Evolutionary conservation across 164 flowering plant species (phyloP), one percentile per base, ranked within the genome.

Genomic region (Berberis thunbergii): DNA sequence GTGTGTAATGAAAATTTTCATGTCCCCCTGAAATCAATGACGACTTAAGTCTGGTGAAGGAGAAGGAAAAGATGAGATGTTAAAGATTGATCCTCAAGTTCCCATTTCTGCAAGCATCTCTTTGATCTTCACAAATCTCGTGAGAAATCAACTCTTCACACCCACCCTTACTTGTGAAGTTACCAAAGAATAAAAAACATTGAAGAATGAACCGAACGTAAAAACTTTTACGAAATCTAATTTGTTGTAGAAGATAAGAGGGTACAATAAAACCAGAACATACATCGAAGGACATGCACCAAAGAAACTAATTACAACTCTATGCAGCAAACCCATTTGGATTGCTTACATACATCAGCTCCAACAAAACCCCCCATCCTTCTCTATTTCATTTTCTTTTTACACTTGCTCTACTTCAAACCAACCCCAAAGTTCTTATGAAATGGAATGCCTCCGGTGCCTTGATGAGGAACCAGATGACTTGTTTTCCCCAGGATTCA

Each of bases 371-470:
- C 62, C 45, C 42, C 13, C 57, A 1, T 57, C 10, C 41, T 57
- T 57, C 40, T n/a, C 40, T n/a, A 7, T 56, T 4, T 8, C n/a
- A 40, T 2, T 45, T 57, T 50, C 3, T 26, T 44, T 52, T 7
- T 66, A 10, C 62, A 48, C 49, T 58, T 42, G 50, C 10, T 50
- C 43, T 46, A 1, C 3, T 43, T 13, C 42, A 2, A 45, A 40
- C 45, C 4, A 41, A 45, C n/a, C 57, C 42, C 48, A 13, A 9
- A 43, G 54, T n/a, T 4, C 63, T 71, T 73, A 90, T 10, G 92
- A 87, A 63, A 84, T 72, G 7, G 97, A 90, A 70, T 84, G 78
- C 76, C 97, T 83, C 67, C 88, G 71, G 69, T 82, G 71, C 65
- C 91, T 81, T 46, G 86, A 75, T 38, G 83, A 78, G 49, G 91